Evolutionary conservation across 2,329 filamentous ascomycete genomes (phyloP).

Genomic region (Fusarium anthophilum): DNA sequence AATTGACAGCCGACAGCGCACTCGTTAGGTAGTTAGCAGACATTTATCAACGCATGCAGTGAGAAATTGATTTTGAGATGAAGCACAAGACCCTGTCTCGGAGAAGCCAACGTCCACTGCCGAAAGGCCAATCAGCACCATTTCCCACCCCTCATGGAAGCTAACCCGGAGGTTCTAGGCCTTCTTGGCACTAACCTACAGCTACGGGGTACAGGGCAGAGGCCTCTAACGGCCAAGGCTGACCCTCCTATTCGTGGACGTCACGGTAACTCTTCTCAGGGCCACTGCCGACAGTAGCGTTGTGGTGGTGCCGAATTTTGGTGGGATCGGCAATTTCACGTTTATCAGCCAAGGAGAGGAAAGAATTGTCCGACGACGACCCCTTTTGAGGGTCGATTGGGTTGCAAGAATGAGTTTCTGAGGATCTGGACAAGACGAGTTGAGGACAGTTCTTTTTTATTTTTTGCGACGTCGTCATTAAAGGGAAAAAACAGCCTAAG

Average conservation of each 20-base stretch:
- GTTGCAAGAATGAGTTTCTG: conserved; percentile 3
- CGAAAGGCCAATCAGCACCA: conserved; percentile 23
- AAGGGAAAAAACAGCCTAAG: background rate
- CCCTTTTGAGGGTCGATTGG: conserved; percentile 21
- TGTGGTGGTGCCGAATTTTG: conserved; percentile 7
- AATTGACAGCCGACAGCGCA: background rate
- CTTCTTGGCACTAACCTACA: conserved; percentile 24
- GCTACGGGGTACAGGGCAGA: background rate
- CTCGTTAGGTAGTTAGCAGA: background rate
- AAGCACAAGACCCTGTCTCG: conserved; percentile 14
- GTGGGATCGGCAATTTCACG: conserved; percentile 18
- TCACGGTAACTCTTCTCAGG: background rate
- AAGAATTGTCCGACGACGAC: conserved; percentile 3
- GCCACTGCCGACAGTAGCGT: conserved; percentile 33
- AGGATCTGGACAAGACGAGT: conserved; percentile 1
- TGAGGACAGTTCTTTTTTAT: background rate
- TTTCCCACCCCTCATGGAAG: conserved; percentile 10
- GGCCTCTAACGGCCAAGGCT: background rate
- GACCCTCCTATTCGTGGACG: conserved; percentile 18
- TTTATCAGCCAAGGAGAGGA: background rate
- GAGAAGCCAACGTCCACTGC: conserved; percentile 19
- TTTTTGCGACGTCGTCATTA: conserved; percentile 16
- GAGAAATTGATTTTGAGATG: conserved; percentile 1
- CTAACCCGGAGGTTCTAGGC: conserved; percentile 24
- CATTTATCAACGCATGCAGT: background rate